Base-by-base conservation (phyloP, 1,139 yeast genomes). In the Suhomyces anneliseae region DNA sequence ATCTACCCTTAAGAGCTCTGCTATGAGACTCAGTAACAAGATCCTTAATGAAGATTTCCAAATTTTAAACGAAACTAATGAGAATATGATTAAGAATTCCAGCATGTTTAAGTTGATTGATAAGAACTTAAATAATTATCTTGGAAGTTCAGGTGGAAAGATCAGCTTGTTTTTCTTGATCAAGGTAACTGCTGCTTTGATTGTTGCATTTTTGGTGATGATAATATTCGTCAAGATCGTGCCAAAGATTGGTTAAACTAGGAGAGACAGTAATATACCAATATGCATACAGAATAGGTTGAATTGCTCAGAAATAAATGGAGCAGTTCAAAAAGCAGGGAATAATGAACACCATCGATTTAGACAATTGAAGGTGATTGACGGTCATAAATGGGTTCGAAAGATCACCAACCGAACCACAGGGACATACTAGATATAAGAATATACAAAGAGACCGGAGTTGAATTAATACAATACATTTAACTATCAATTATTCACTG, bases 31-130 rank as follows among this genome's bases (percentile, higher is more conserved):
- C 34, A 66, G 74, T 6, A 59, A 65, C 29, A 69, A 70, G 48
- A 62, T 72, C 15, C 50, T 56, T 35, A 59, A 66, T 11, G 76
- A 68, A 39, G 80, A 75, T 54, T 61, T 69, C 41, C 59, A 58
- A 34, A 56, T 71, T n/a, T 58, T 75, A 33, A 60, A 66, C 26
- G 67, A 65, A 44, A 69, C 79, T 1, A 64, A 67, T 44, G 78
- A 72, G 19, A 72, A 66, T 48, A 60, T 75, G 56, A 57, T 61
- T 42, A 67, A 62, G 45, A 75, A 72, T 49, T 66, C 72, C 44
- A 59, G 61, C 36, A 59, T 73, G 46, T 70, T 74, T 68, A 66
- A 63, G 48, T 54, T 61, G 1, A 73, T 74, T 36, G 77, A 76
- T 43, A 56, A 55, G 26, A 74, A 74, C 52, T 66, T 75, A 55